Evolutionary conservation across 495 filamentous ascomycete species (phyloP).

Genomic region (Xylaria grammica): DNA sequence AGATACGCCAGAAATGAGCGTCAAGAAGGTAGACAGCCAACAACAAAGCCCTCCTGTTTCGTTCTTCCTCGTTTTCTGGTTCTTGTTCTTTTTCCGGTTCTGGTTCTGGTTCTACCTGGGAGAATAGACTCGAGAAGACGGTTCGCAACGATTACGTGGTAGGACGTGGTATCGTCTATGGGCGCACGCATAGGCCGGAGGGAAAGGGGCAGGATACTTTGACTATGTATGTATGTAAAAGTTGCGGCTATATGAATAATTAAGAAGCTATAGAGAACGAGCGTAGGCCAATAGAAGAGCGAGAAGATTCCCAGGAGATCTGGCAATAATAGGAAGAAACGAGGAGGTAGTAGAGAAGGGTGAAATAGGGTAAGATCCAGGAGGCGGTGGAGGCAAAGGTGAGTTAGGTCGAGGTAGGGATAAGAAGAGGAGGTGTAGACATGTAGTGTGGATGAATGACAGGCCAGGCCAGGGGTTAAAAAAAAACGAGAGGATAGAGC

Average conservation of each 20-base stretch:
- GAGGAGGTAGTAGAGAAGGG: constrained; percentile 32
- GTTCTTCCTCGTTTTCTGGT: constrained; percentile 11
- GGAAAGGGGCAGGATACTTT: constrained; percentile 7
- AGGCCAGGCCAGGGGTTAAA: constrained; percentile 31
- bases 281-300: constrained; percentile 40
- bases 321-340: constrained; percentile 28
- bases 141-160: constrained; percentile 18
- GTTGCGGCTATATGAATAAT: constrained; percentile 34
- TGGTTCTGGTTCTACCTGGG: neutral
- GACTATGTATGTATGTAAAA: constrained; percentile 18
- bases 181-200: constrained; percentile 2
- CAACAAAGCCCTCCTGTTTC: constrained; percentile 31
- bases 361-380: constrained; percentile 43
- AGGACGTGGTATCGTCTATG: constrained; percentile 17
- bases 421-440: constrained; percentile 16
- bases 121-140: constrained; percentile 9
- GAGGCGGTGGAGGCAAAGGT: constrained; percentile 43
- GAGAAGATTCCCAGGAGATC: constrained; percentile 35
- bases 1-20: constrained; percentile 40
- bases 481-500: constrained; percentile 36
- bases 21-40: constrained; percentile 34
- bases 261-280: constrained; percentile 45
- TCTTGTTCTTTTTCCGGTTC: neutral
- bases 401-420: constrained; percentile 16
- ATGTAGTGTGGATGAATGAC: constrained; percentile 31